Base-by-base conservation (phyloP, 345 rosid species). In the Lumnitzera littorea region DNA sequence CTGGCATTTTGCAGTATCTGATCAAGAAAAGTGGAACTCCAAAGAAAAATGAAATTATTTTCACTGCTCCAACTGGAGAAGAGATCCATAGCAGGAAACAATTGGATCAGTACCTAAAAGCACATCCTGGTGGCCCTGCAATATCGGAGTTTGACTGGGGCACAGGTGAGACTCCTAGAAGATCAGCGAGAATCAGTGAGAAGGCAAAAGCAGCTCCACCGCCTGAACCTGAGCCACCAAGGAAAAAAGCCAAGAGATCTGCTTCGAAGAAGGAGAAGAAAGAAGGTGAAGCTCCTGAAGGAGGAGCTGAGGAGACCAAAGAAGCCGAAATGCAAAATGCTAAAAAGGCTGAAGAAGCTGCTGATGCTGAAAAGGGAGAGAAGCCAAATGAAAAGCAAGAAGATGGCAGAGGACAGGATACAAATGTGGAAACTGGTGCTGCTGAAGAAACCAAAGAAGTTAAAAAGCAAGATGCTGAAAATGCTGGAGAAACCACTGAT, bases 101-200 rank as follows among this genome's bases (percentile, higher is more conserved):
- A 55, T 71, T 87, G 86, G 84, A 87, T 46, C 72, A 78, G 74
- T 82, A 80, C 69, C 80, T 84, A 63, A 87, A 84, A 72, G 69
- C 85, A 54, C 76, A 82, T 41, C 82, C 88, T 49, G 86, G 83
- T 47, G 76, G 78, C 60, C 90, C 90, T 5, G 64, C 76, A 12
- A 48, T 70, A 48, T 63, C 78, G 0, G 84, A 80, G 63, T 87
- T 87, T 57, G 80, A 78, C 68, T 87, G 94, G 94, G 80, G 88
- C 54, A 76, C 82, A 25, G 84, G 88, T 10, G 89, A 87, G 72
- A 76, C 79, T 24, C 91, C 86, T 24, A 77, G 95, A 70, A 75
- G 95, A 72, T 84, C 95, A 2, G 76, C 85, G 29, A 78, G 95
- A 64, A 84, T 87, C 61, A 80, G 82, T 48, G 84, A 73, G 78